Evolutionary conservation across 257 asterid genomes (phyloP).

Genomic region (Paraleonurus japonicus): DNA sequence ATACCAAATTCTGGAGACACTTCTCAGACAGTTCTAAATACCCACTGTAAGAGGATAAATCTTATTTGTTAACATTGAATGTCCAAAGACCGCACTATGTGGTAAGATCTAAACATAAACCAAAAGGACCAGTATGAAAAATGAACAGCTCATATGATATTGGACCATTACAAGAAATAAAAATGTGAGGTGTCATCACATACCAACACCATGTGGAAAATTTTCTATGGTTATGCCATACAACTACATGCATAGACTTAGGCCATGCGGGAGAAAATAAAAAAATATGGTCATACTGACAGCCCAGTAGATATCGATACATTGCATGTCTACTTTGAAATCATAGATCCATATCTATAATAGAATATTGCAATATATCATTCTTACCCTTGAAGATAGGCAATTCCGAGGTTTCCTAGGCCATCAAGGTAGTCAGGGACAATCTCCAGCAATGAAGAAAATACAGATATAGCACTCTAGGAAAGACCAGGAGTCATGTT

Average conservation of each 20-base stretch:
- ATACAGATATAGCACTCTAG: slow-evolving; percentile 87
- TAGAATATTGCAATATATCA: slow-evolving; percentile 18
- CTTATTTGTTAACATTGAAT: not conserved
- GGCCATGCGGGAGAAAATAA: not conserved
- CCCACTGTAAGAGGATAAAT: slow-evolving; percentile 52
- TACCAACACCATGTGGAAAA: slow-evolving; percentile 6
- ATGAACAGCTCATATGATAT: not conserved
- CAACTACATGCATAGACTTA: not conserved
- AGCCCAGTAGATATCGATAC: slow-evolving; percentile 3
- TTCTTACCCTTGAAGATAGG: slow-evolving; percentile 86
- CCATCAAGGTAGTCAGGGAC: slow-evolving; percentile 86
- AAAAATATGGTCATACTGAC: not conserved
- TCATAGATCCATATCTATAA: not conserved
- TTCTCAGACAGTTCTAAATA: slow-evolving; percentile 74
- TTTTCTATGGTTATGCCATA: not conserved
- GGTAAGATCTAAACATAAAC: slow-evolving; percentile 1
- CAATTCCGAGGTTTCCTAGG: slow-evolving; percentile 91
- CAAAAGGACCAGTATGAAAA: not conserved
- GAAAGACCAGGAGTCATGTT: slow-evolving; percentile 33
- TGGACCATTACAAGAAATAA: not conserved
- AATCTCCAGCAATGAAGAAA: slow-evolving; percentile 72
- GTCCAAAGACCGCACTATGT: not conserved
- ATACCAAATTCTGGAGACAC: slow-evolving; percentile 73
- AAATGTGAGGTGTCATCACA: not conserved
- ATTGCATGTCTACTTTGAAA: not conserved